phyloP scores from a whole-genome alignment of 441 rosid species.

The Mallotus japonicus region DNA sequence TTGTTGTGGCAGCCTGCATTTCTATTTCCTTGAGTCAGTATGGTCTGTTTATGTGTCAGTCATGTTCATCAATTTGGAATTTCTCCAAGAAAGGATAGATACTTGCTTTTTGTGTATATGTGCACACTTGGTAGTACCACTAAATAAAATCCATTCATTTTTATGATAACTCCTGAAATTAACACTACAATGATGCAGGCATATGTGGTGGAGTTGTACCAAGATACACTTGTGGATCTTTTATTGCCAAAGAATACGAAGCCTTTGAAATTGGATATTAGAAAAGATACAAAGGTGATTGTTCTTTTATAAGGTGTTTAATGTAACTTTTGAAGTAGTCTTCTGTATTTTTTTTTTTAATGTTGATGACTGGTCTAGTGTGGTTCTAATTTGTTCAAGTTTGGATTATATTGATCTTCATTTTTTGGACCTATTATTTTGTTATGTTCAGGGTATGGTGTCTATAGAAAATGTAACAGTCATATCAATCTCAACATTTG shows the following conservation, averaged over 20 bases:
- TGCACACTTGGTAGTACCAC: not conserved
- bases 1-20: not conserved
- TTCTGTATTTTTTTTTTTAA: not conserved
- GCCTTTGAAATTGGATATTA: constrained; percentile 75
- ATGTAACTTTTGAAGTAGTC: not conserved
- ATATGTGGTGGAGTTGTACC: constrained; percentile 95
- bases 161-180: constrained; percentile 9
- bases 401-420: not conserved
- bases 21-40: not conserved
- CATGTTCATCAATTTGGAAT: not conserved
- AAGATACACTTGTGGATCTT: constrained; percentile 89
- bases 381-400: not conserved
- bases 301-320: not conserved
- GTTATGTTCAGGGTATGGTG: constrained; percentile 79
- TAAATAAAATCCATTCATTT: not conserved
- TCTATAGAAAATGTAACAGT: constrained; percentile 81
- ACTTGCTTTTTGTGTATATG: not conserved
- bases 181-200: constrained; percentile 51
- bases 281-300: constrained; percentile 85
- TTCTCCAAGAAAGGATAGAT: too few relatives aligned
- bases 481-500: constrained; percentile 62
- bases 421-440: constrained; percentile 2
- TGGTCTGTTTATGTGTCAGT: not conserved
- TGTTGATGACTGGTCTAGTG: not conserved
- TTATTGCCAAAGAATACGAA: constrained; percentile 65